Conservation (phyloP, 352 stramenopile genomes). For the Pythium graminicola region DNA sequence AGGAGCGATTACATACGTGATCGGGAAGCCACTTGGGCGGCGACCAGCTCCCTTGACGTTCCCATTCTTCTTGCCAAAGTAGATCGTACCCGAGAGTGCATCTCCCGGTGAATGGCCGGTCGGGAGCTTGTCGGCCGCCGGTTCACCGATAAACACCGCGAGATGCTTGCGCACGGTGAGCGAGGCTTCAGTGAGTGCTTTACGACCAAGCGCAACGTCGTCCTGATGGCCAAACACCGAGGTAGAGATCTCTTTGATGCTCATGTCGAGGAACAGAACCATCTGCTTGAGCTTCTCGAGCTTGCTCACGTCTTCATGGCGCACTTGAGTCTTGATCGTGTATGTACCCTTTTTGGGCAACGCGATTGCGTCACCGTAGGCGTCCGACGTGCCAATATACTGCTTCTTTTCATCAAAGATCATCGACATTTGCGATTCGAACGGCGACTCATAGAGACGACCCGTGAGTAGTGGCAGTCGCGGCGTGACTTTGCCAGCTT, state of each 20-base stretch:
- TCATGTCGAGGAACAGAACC: constrained; percentile 65
- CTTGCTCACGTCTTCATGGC: constrained; percentile 77
- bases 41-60: constrained; percentile 49
- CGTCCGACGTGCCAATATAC: constrained; percentile 79
- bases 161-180: constrained; percentile 50
- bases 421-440: constrained; percentile 90
- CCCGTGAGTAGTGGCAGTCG: constrained; percentile 57
- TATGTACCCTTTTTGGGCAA: constrained; percentile 83
- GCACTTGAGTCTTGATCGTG: constrained; percentile 62
- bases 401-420: constrained; percentile 94
- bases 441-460: constrained; percentile 91
- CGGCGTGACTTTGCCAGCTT: constrained; percentile 77
- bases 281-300: constrained; percentile 79
- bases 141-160: constrained; percentile 70
- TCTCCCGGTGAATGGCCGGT: constrained; percentile 48
- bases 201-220: constrained; percentile 50
- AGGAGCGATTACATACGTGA: constrained; percentile 70
- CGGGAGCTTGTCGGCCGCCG: constrained; percentile 63
- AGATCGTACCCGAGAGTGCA: constrained; percentile 54
- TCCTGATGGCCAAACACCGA: constrained; percentile 62
- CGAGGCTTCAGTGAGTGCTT: constrained; percentile 43
- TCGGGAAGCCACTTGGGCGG: constrained; percentile 58
- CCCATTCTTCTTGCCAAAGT: constrained; percentile 72
- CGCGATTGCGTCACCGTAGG: constrained; percentile 72
- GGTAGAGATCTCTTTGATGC: constrained; percentile 62